Conservation (phyloP, 106 monocot species). For the Acorus gramineus region DNA sequence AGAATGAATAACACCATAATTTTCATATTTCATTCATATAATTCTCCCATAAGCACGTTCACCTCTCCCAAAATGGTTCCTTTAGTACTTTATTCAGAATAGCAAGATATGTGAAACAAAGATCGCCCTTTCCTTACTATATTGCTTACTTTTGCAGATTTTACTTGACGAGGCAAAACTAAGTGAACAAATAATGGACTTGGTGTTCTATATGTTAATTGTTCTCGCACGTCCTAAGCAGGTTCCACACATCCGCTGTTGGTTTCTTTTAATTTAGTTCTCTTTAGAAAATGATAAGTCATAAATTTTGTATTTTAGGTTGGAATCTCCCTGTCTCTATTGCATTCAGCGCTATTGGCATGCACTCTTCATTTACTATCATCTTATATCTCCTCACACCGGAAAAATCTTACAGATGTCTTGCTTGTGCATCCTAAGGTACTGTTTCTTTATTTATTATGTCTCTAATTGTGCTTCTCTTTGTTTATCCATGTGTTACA, state of each 20-base stretch:
- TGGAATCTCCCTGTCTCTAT: conserved; percentile 34
- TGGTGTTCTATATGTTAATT: conserved; percentile 75
- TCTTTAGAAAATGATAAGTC: background rate
- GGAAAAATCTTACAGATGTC: conserved; percentile 82
- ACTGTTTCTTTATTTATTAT: background rate
- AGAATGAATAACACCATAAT: background rate
- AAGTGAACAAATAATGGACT: conserved; percentile 83
- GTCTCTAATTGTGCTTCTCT: background rate
- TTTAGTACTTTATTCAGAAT: too few relatives aligned
- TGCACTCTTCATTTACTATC: conserved; percentile 74
- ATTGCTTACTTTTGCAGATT: conserved; percentile 40
- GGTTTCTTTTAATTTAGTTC: background rate
- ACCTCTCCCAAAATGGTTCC: background rate
- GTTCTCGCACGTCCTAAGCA: conserved; percentile 64
- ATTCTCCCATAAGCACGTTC: background rate
- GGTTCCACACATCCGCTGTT: conserved; percentile 19
- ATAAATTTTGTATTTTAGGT: conserved; percentile 5
- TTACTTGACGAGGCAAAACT: conserved; percentile 82
- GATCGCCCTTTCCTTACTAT: conserved; percentile 2
- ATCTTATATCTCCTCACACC: conserved; percentile 68
- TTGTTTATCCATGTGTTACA: too few relatives aligned
- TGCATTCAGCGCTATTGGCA: conserved; percentile 79
- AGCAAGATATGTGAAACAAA: background rate
- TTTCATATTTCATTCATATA: background rate
- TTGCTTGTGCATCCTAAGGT: conserved; percentile 99